phyloP scores from a whole-genome alignment of 768 basidiomycete species.

The Pleurotus djamor region DNA sequence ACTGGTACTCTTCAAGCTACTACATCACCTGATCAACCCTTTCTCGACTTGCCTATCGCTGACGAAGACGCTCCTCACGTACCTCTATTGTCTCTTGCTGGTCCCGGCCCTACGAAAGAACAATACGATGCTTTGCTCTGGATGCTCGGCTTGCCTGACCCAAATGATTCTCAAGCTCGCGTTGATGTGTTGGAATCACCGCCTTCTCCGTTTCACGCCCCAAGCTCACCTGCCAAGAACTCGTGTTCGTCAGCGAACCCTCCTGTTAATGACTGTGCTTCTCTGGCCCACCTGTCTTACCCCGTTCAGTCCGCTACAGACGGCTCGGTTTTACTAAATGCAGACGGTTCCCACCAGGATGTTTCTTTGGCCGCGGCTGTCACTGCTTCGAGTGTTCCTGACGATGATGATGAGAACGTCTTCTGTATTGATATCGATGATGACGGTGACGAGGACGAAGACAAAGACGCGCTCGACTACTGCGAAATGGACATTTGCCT shows the following conservation, averaged over 20 bases:
- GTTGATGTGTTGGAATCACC: too few relatives aligned
- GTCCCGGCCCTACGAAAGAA: neutral
- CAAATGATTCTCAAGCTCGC: neutral
- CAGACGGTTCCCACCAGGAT: neutral
- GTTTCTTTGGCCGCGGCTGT: neutral
- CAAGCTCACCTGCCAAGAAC: neutral
- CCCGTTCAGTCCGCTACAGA: neutral
- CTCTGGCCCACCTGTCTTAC: neutral
- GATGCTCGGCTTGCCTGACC: neutral
- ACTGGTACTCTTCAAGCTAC: neutral
- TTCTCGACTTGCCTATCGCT: neutral
- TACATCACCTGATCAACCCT: neutral
- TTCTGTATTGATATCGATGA: neutral
- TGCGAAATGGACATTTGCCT: neutral
- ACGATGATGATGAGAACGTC: neutral
- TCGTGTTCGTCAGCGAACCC: neutral
- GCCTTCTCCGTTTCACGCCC: too few relatives aligned
- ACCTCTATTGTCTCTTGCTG: neutral
- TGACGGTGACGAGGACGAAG: neutral
- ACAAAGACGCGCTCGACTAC: neutral
- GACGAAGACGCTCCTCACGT: neutral
- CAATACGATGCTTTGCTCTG: neutral
- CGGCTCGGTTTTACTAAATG: neutral
- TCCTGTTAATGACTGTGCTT: neutral
- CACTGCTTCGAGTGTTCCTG: neutral